Evolutionary conservation across 2,329 filamentous ascomycete genomes (phyloP).

Genomic region (Colletotrichum paranaense): DNA sequence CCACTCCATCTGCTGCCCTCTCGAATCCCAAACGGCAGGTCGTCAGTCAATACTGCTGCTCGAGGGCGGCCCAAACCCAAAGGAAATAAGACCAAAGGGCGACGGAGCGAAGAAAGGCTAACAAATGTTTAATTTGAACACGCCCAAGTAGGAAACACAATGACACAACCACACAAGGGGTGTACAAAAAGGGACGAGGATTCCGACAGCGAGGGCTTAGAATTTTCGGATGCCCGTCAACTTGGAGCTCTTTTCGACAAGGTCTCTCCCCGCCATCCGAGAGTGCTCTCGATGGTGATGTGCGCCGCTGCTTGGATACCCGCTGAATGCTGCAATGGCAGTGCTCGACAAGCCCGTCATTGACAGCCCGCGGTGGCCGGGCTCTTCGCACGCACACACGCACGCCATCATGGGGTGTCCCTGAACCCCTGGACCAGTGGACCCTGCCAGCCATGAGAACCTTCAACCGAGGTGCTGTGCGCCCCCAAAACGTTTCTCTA

Average conservation of each 20-base stretch:
- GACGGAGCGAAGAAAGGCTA: background rate
- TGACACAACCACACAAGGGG: slow-evolving; percentile 16
- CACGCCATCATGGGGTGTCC: background rate
- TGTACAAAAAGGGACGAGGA: background rate
- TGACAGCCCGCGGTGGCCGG: background rate
- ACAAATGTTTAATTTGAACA: background rate
- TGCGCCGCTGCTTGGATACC: background rate
- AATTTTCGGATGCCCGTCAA: no score
- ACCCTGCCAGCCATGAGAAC: background rate
- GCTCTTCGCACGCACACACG: background rate
- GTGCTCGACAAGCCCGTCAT: background rate
- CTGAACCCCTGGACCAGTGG: background rate
- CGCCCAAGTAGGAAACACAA: slow-evolving; percentile 15
- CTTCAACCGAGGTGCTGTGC: background rate
- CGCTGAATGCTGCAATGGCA: slow-evolving; percentile 18
- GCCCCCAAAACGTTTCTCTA: background rate
- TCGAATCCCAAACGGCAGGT: slow-evolving; percentile 18
- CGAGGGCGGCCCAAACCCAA: background rate
- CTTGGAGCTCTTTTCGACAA: background rate
- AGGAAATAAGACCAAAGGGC: background rate
- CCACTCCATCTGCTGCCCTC: background rate
- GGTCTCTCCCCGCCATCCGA: slow-evolving; percentile 11
- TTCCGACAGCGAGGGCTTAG: background rate
- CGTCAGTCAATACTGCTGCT: background rate
- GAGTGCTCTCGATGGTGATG: slow-evolving; percentile 8